These are phyloP conservation scores for Macaranga tanarius DNA, from an alignment of 441 rosid genomes.

Conservation along the genomic window DNA sequence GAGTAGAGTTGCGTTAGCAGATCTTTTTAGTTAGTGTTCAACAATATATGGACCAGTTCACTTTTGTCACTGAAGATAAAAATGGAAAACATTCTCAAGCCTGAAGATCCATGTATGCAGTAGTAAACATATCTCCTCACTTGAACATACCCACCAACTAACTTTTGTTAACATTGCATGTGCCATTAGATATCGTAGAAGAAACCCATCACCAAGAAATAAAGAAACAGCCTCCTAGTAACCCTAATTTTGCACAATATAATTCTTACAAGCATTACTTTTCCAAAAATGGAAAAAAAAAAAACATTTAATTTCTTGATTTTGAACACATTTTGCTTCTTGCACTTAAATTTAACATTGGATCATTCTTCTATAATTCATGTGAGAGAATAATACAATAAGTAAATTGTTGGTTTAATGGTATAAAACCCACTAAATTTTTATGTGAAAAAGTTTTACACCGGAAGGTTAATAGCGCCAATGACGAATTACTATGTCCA, in stretches of 20 bases:
- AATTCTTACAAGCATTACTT: slow-evolving; percentile 13
- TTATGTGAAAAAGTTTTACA: too few relatives aligned
- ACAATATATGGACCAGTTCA: background rate
- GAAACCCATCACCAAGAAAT: slow-evolving; percentile 16
- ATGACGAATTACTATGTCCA: too few relatives aligned
- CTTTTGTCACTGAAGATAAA: background rate
- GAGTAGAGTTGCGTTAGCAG: too few relatives aligned
- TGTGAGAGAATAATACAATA: background rate
- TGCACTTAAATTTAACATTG: too few relatives aligned
- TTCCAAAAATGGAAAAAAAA: background rate
- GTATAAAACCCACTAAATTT: too few relatives aligned
- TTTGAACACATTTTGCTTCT: background rate
- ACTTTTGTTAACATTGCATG: background rate
- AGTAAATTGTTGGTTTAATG: too few relatives aligned
- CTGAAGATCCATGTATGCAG: background rate
- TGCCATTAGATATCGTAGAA: slow-evolving; percentile 4
- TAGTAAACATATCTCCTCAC: background rate
- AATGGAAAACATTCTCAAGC: background rate
- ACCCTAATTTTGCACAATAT: slow-evolving; percentile 11
- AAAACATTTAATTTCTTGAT: too few relatives aligned
- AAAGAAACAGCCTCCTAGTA: slow-evolving; percentile 14
- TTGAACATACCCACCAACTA: slow-evolving; percentile 15
- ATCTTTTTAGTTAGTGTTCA: background rate
- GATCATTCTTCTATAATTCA: background rate
- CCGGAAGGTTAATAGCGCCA: too few relatives aligned